phyloP scores from a whole-genome alignment of 768 basidiomycete genomes.

The Leccinum uliginosum region DNA sequence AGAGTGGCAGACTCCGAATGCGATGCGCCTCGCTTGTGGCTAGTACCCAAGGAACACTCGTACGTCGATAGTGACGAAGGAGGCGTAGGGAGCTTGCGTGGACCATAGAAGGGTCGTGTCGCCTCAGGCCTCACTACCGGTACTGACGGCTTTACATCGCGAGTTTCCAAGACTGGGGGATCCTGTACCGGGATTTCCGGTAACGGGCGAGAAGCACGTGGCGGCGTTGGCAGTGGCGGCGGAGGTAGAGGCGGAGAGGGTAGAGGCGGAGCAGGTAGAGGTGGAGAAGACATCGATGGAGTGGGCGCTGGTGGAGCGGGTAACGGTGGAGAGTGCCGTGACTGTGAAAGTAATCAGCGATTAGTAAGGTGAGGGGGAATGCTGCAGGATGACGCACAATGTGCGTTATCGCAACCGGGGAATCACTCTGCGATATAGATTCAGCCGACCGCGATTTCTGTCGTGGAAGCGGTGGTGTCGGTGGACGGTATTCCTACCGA shows the following conservation, averaged over 20 bases:
- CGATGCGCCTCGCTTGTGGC: slow-evolving; percentile 17
- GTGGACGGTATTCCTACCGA: slow-evolving; percentile 50
- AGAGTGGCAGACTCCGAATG: slow-evolving; percentile 23
- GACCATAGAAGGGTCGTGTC: slow-evolving; percentile 16
- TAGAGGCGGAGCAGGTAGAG: slow-evolving; percentile 15
- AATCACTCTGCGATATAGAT: slow-evolving; percentile 30
- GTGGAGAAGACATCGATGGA: slow-evolving; percentile 14
- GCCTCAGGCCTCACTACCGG: slow-evolving; percentile 17
- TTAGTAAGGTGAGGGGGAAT: slow-evolving; percentile 1
- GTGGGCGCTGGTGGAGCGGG: slow-evolving; percentile 10
- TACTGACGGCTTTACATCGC: slow-evolving; percentile 15
- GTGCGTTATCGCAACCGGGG: slow-evolving; percentile 24
- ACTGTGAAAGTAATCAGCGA: slow-evolving; percentile 15
- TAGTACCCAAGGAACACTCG: slow-evolving; percentile 14
- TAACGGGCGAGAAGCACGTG: slow-evolving; percentile 25
- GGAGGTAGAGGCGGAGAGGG: slow-evolving; percentile 24
- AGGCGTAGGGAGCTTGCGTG: slow-evolving; percentile 32
- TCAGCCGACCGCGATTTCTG: slow-evolving; percentile 33
- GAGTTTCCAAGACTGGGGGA: slow-evolving; percentile 5
- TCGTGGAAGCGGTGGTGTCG: slow-evolving; percentile 49
- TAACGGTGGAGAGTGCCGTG: slow-evolving; percentile 23
- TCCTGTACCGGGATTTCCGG: slow-evolving; percentile 29
- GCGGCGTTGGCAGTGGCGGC: slow-evolving; percentile 26
- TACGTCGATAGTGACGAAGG: slow-evolving; percentile 25
- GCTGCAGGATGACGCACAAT: slow-evolving; percentile 16